These are phyloP conservation scores for Vicia villosa DNA, from an alignment of 306 rosid species.

Conservation along the genomic window DNA sequence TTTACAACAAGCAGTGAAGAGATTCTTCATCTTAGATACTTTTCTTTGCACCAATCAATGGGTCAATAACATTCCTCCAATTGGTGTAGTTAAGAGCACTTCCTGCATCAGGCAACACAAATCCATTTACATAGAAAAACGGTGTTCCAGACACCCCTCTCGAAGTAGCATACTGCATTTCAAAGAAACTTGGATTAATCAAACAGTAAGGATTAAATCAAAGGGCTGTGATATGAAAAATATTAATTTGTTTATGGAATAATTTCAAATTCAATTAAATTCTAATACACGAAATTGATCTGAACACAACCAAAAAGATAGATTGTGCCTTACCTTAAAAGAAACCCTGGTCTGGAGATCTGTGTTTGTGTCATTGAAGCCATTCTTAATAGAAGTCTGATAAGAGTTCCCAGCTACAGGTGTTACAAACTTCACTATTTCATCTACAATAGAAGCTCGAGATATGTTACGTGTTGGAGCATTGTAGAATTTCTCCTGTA, in stretches of 20 bases:
- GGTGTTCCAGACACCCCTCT: slow-evolving; percentile 94
- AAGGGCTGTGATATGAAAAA: slow-evolving; percentile 8
- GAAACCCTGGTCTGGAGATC: slow-evolving; percentile 81
- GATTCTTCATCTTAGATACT: slow-evolving; percentile 31
- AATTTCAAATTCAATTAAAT: slow-evolving; percentile 3
- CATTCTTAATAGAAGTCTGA: slow-evolving; percentile 44
- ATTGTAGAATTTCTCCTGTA: slow-evolving; percentile 65
- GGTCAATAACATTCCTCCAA: slow-evolving; percentile 75
- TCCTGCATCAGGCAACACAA: slow-evolving; percentile 69
- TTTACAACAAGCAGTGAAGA: slow-evolving; percentile 38
- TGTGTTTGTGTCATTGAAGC: slow-evolving; percentile 62
- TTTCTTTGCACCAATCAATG: slow-evolving; percentile 48
- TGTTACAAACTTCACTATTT: slow-evolving; percentile 61
- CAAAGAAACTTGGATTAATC: slow-evolving; percentile 16
- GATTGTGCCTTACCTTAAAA: slow-evolving; percentile 60
- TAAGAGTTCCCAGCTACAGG: slow-evolving; percentile 59
- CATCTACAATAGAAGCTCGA: slow-evolving; percentile 48
- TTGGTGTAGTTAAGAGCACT: slow-evolving; percentile 44
- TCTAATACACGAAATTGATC: neutral
- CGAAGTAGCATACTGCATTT: slow-evolving; percentile 70
- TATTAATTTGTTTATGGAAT: slow-evolving; percentile 15
- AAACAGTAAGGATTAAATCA: slow-evolving; percentile 2
- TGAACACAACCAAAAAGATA: slow-evolving; percentile 21
- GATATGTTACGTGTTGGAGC: slow-evolving; percentile 64
- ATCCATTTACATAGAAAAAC: slow-evolving; percentile 85